phyloP scores from a whole-genome alignment of 1,284 basidiomycete species.

The Melampsora larici-populina region DNA sequence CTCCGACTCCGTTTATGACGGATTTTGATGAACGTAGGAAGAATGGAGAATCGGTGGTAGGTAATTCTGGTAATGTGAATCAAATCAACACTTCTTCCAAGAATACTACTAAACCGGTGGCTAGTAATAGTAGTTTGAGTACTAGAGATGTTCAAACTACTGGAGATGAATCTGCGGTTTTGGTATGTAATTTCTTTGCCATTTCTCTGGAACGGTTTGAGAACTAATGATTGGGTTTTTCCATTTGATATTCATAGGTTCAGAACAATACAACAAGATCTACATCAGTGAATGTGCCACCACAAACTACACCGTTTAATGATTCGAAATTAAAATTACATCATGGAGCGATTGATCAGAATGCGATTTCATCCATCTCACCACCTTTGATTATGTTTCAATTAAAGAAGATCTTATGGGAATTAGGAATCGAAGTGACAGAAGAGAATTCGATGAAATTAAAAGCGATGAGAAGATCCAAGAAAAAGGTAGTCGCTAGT shows the following conservation, averaged over 20 bases:
- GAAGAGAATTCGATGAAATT: conserved; percentile 79
- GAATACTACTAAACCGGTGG: background rate
- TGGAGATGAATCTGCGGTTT: background rate
- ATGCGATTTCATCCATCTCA: conserved; percentile 76
- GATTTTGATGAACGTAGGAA: conserved; percentile 3
- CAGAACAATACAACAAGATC: background rate
- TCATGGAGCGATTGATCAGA: conserved; percentile 87
- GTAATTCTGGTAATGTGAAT: too few relatives aligned
- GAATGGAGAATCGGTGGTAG: background rate
- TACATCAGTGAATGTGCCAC: conserved; percentile 11
- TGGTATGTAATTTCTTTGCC: background rate
- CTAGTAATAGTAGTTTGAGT: background rate
- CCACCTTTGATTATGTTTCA: conserved; percentile 85
- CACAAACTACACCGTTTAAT: conserved; percentile 49
- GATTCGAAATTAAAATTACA: conserved; percentile 74
- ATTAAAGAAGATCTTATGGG: conserved; percentile 71
- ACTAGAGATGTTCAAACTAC: background rate
- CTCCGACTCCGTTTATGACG: conserved; percentile 15
- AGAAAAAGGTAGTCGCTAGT: conserved; percentile 50
- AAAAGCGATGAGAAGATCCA: conserved; percentile 48
- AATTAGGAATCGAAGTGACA: conserved; percentile 86
- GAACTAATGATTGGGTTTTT: too few relatives aligned
- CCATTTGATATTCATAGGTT: too few relatives aligned
- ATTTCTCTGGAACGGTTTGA: too few relatives aligned
- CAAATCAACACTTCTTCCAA: too few relatives aligned